Evolutionary conservation across 805 yeast species (phyloP).

Genomic region (Nadsonia fulvescens): DNA sequence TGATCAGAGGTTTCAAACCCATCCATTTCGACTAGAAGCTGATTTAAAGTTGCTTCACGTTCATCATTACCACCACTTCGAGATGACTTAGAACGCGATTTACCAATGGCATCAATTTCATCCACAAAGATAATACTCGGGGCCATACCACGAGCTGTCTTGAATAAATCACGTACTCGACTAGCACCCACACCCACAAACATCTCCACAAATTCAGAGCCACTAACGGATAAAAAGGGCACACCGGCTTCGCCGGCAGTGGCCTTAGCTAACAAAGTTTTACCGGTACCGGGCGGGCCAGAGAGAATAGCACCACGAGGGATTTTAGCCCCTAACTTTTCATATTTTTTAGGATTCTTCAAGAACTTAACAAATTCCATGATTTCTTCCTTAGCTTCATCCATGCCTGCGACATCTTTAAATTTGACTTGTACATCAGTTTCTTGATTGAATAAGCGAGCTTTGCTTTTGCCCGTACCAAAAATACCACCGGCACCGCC

Average conservation of each 20-base stretch:
- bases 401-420: constrained; percentile 92
- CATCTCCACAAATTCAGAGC: constrained; percentile 97
- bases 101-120: constrained; percentile 99
- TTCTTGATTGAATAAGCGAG: constrained; percentile 80
- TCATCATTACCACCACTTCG: constrained; percentile 80
- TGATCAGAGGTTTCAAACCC: constrained; percentile 86
- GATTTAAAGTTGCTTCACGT: constrained; percentile 90
- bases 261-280: constrained; percentile 89
- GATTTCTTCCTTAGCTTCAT: constrained; percentile 91
- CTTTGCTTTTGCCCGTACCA: constrained; percentile 77
- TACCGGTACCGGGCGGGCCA: constrained; percentile 99
- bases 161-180: constrained; percentile 87
- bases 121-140: constrained; percentile 95
- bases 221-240: constrained; percentile 88
- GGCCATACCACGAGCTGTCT: constrained; percentile 81
- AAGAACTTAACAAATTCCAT: constrained; percentile 94
- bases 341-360: constrained; percentile 79
- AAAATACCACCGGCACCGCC: constrained; percentile 73
- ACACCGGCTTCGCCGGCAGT: constrained; percentile 99
- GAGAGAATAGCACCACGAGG: constrained; percentile 96
- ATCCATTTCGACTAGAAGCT: constrained; percentile 94
- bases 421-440: constrained; percentile 78
- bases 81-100: constrained; percentile 59
- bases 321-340: constrained; percentile 85
- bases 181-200: constrained; percentile 99